These are phyloP conservation scores for Apiotrichum montevideense DNA, from an alignment of 1,284 basidiomycete genomes.

Conservation along the genomic window DNA sequence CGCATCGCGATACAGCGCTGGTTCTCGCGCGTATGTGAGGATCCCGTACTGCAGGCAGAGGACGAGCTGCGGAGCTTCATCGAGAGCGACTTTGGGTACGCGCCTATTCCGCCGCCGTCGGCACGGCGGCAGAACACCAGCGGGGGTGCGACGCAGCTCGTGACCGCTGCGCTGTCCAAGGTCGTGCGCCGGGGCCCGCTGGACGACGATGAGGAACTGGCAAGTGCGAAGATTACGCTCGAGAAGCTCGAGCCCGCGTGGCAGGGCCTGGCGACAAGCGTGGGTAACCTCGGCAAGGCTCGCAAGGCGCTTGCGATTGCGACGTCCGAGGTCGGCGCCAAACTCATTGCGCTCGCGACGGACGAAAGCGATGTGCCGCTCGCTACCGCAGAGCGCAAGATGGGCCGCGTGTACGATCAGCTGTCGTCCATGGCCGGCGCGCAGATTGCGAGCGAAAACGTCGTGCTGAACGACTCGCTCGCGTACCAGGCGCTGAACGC, in stretches of 20 bases:
- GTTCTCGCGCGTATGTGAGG: slow-evolving; percentile 81
- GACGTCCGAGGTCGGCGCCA: slow-evolving; percentile 80
- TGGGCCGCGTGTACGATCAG: slow-evolving; percentile 78
- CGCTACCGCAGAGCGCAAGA: slow-evolving; percentile 69
- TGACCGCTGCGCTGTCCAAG: slow-evolving; percentile 43
- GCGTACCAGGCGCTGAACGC: slow-evolving; percentile 92
- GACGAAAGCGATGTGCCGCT: slow-evolving; percentile 77
- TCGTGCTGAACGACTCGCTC: slow-evolving; percentile 82
- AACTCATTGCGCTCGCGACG: slow-evolving; percentile 76
- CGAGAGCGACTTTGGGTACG: slow-evolving; percentile 82
- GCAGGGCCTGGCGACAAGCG: slow-evolving; percentile 76
- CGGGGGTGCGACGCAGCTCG: slow-evolving; percentile 38
- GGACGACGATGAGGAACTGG: slow-evolving; percentile 59
- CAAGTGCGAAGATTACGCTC: slow-evolving; percentile 78
- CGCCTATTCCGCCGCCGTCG: slow-evolving; percentile 55
- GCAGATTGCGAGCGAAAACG: slow-evolving; percentile 77
- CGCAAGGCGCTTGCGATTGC: slow-evolving; percentile 67
- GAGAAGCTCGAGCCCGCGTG: slow-evolving; percentile 84
- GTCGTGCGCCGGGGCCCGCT: slow-evolving; percentile 43
- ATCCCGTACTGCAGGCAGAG: slow-evolving; percentile 74
- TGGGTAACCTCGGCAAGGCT: slow-evolving; percentile 73
- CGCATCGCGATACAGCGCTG: slow-evolving; percentile 87
- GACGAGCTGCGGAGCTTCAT: slow-evolving; percentile 88
- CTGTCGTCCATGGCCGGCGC: slow-evolving; percentile 76
- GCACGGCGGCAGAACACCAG: slow-evolving; percentile 54